Conservation (phyloP, 805 yeast species). For the Wickerhamomyces chambardii region DNA sequence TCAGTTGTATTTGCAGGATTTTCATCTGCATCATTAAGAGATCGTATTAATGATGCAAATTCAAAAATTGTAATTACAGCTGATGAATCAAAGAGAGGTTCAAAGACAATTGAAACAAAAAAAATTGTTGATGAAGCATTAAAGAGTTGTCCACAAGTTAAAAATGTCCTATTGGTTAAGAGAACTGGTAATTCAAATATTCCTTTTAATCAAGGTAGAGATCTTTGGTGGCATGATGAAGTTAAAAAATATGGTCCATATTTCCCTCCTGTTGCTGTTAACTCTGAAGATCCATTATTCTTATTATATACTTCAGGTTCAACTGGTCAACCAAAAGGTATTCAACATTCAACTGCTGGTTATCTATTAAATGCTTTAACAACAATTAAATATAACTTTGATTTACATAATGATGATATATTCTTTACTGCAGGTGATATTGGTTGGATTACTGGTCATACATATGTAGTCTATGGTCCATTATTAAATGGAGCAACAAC, state of each 20-base stretch:
- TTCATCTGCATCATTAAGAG: slow-evolving; percentile 85
- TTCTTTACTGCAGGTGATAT: slow-evolving; percentile 97
- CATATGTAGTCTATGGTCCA: slow-evolving; percentile 94
- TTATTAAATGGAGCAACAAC: slow-evolving; percentile 82
- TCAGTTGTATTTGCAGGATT: slow-evolving; percentile 97
- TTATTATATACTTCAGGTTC: slow-evolving; percentile 96
- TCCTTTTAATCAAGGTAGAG: slow-evolving; percentile 73
- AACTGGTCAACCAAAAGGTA: slow-evolving; percentile 98
- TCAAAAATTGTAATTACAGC: slow-evolving; percentile 85
- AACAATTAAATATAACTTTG: slow-evolving; percentile 90
- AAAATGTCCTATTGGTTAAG: slow-evolving; percentile 78
- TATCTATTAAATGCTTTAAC: slow-evolving; percentile 87
- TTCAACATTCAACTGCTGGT: slow-evolving; percentile 92
- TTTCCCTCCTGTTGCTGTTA: slow-evolving; percentile 79
- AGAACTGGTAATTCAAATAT: slow-evolving; percentile 76
- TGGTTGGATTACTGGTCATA: slow-evolving; percentile 99
- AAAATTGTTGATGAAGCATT: slow-evolving; percentile 94
- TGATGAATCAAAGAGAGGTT: slow-evolving; percentile 95
- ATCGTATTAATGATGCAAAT: slow-evolving; percentile 83
- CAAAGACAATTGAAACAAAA: slow-evolving; percentile 86
- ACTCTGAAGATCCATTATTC: slow-evolving; percentile 92
- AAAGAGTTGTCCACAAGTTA: slow-evolving; percentile 60
- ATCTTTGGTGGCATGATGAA: slow-evolving; percentile 95
- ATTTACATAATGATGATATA: slow-evolving; percentile 80
- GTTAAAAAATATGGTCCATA: slow-evolving; percentile 73